A percentile compares a stretch with the other conserved stretches of the same genome.
Conservation (phyloP, 2,329 filamentous ascomycete species). For the Clonostachys rhizophaga region DNA sequence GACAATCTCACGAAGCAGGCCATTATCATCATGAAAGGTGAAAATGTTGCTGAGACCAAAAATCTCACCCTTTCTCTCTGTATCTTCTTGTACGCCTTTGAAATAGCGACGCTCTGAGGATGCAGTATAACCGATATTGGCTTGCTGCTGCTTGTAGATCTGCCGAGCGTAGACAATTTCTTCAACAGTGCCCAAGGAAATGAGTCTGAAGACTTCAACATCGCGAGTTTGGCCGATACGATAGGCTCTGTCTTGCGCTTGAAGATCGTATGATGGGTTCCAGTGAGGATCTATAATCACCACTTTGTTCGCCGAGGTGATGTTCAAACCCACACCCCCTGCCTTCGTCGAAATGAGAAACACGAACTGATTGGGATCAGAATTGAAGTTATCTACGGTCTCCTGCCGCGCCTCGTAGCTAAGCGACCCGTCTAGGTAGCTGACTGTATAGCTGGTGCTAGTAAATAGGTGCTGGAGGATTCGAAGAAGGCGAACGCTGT, state of each 20-base stretch:
- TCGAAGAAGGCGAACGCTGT: conserved; percentile 78
- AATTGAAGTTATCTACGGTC: conserved; percentile 87
- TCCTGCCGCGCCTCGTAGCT: conserved; percentile 77
- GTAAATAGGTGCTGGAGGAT: conserved; percentile 84
- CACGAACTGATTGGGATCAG: conserved; percentile 81
- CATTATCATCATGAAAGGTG: conserved; percentile 72
- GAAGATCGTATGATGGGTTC: conserved; percentile 92
- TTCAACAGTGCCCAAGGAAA: conserved; percentile 89
- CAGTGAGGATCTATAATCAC: conserved; percentile 96
- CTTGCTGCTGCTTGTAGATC: conserved; percentile 98
- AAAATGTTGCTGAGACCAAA: conserved; percentile 90
- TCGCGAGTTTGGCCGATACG: conserved; percentile 90
- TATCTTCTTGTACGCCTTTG: conserved; percentile 83
- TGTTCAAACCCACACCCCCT: conserved; percentile 91
- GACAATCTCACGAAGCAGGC: conserved; percentile 89
- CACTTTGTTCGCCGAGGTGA: conserved; percentile 96
- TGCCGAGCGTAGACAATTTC: conserved; percentile 96
- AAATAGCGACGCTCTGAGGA: conserved; percentile 93
- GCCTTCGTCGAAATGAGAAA: conserved; percentile 94
- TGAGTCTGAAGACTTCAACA: conserved; percentile 90
- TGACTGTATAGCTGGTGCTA: conserved; percentile 85
- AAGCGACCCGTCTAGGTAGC: conserved; percentile 84
- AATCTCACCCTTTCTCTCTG: conserved; percentile 82
- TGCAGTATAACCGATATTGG: conserved; percentile 94
- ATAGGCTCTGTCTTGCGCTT: conserved; percentile 94